phyloP scores from a whole-genome alignment of 2,329 filamentous ascomycete species.

The Claviceps quebecensis region DNA sequence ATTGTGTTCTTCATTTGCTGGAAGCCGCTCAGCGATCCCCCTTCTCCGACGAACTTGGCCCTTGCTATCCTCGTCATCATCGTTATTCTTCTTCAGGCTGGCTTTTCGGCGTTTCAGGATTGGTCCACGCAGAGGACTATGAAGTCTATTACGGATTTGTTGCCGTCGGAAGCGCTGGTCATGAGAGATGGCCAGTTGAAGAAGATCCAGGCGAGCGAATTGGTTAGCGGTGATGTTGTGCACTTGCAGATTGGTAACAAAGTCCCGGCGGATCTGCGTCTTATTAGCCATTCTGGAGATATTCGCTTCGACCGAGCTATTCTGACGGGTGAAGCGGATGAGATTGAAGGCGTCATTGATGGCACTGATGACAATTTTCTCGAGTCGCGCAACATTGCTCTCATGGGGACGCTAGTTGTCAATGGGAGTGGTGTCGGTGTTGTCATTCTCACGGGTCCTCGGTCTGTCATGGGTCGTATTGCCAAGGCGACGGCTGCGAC shows the following conservation, averaged over 20 bases:
- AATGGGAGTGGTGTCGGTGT: conserved; percentile 26
- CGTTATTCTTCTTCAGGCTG: conserved; percentile 31
- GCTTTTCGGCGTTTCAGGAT: conserved; percentile 32
- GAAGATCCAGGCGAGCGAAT: conserved; percentile 25
- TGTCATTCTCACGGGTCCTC: conserved; percentile 24
- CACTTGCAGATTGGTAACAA: conserved; percentile 32
- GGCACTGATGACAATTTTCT: conserved; percentile 26
- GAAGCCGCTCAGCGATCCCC: conserved; percentile 30
- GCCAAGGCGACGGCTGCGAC: conserved; percentile 22
- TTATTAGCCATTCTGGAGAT: conserved; percentile 26
- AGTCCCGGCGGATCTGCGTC: conserved; percentile 33
- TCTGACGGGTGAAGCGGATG: conserved; percentile 28
- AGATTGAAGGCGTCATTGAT: conserved; percentile 26
- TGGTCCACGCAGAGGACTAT: conserved; percentile 33
- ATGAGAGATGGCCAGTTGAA: conserved; percentile 29
- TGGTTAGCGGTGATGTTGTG: conserved; percentile 33
- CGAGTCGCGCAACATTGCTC: conserved; percentile 28
- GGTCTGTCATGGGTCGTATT: conserved; percentile 28
- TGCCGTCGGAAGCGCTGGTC: conserved; percentile 29
- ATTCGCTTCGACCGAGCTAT: conserved; percentile 28
- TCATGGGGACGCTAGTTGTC: conserved; percentile 28
- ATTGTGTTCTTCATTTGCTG: conserved; percentile 35
- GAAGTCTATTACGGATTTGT: conserved; percentile 30
- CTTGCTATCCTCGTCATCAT: conserved; percentile 32
- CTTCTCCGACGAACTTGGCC: conserved; percentile 28